Base-by-base conservation (phyloP, 331 rosid species). In the Quercus phellos region DNA sequence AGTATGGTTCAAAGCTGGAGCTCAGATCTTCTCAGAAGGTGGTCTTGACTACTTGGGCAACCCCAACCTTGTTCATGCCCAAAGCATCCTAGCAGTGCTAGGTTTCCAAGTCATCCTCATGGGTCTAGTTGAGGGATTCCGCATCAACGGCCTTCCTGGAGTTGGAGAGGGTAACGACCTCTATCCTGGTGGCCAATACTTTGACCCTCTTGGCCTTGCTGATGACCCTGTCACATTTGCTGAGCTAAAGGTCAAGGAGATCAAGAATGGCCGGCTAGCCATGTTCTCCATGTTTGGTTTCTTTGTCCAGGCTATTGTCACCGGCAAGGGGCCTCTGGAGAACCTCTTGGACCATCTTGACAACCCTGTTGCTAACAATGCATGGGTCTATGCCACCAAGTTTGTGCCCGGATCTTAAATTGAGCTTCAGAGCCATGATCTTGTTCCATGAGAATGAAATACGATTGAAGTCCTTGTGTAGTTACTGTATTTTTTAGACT, bases 261-360 rank as follows among this genome's bases (percentile, higher is more conserved):
- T 93, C 73, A 92, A 92, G 90, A 92, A 90, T 55, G 93, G 96
- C 42, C 75, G 92, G 63, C 82, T 90, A 27, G 97, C 97, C 70
- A 93, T 93, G 97, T 93, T 93, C 85, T 88, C 97, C 29, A 92
- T 89, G 97, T 92, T 92, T 73, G 96, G 96, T 16, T 92, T 92
- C 94, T 92, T 90, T 80, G 97, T 92, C 58, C 97, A 92, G 74
- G 96, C 97, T 80, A 92, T 92, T 81, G 92, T 92, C 72, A 92
- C 97, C 3, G 97, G 96, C 1, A 90, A 92, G 73, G 97, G 94
- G 0, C 97, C 93, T 1, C 81, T 93, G 58, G 96, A 93, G 87
- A 93, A 90, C 75, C 90, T 93, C 22, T 81, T 92, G 84, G 97
- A 90, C 76, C 96, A 92, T 79, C 83, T 92, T 74, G 97, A 92